These are phyloP conservation scores for Coemansia sp. DNA, from an alignment of 192 early-diverging fungal species.

Conservation along the genomic window DNA sequence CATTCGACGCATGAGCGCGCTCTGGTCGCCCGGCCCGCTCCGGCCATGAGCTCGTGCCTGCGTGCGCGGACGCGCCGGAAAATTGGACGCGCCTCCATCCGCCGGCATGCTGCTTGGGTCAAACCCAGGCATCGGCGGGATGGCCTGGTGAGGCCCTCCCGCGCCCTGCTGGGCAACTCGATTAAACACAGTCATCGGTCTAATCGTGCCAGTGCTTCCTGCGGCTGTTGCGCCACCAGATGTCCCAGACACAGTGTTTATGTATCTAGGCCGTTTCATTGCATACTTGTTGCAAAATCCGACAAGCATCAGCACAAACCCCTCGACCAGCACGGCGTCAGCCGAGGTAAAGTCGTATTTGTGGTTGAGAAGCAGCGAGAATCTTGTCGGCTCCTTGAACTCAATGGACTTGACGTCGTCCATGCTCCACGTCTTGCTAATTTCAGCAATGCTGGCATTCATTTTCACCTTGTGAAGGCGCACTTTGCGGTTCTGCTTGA, in stretches of 20 bases:
- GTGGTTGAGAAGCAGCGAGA: slow-evolving; percentile 41
- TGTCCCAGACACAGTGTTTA: slow-evolving; percentile 30
- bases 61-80: slow-evolving; percentile 17
- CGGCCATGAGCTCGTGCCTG: slow-evolving; percentile 17
- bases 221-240: neutral
- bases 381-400: slow-evolving; percentile 46
- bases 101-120: slow-evolving; percentile 10
- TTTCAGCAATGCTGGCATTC: slow-evolving; percentile 28
- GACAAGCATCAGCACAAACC: slow-evolving; percentile 45
- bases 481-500: slow-evolving; percentile 49
- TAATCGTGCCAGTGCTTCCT: slow-evolving; percentile 21
- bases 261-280: slow-evolving; percentile 35
- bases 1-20: slow-evolving; percentile 43
- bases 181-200: slow-evolving; percentile 28
- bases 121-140: slow-evolving; percentile 22
- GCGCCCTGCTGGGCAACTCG: slow-evolving; percentile 7
- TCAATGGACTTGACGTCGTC: slow-evolving; percentile 47
- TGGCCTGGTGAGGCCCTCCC: neutral
- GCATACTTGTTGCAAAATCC: slow-evolving; percentile 47
- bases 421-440: slow-evolving; percentile 45
- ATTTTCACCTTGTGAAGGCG: slow-evolving; percentile 49
- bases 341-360: slow-evolving; percentile 41
- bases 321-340: slow-evolving; percentile 38
- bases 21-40: slow-evolving; percentile 31
- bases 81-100: slow-evolving; percentile 6